Percentiles rank a stretch among this genome's conserved stretches.
phyloP scores from a whole-genome alignment of 306 rosid species.

The Cucurbita maxima region DNA sequence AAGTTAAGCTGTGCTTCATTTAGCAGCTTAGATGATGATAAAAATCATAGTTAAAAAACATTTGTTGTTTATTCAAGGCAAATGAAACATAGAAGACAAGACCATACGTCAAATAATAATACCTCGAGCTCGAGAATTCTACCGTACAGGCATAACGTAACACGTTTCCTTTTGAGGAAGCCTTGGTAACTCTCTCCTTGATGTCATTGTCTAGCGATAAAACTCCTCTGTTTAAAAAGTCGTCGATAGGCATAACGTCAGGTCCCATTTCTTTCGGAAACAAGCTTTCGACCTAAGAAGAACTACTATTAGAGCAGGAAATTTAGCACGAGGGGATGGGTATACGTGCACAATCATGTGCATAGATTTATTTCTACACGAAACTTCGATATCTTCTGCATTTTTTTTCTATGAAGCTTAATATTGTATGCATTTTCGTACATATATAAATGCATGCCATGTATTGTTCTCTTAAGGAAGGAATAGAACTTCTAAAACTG shows the following conservation, averaged over 20 bases:
- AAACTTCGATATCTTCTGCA: background rate
- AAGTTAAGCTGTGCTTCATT: background rate
- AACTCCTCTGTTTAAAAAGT: conserved; percentile 51
- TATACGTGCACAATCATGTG: background rate
- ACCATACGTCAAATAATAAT: conserved; percentile 2
- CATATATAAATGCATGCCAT: no score
- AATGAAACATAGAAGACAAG: background rate
- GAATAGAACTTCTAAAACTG: conserved; percentile 9
- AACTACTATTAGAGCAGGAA: background rate
- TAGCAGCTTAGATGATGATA: background rate
- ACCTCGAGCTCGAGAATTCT: conserved; percentile 69
- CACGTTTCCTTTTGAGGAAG: conserved; percentile 64
- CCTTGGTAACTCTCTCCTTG: conserved; percentile 69
- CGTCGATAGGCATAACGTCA: conserved; percentile 46
- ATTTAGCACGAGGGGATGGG: background rate
- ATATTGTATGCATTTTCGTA: background rate
- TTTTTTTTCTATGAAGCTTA: background rate
- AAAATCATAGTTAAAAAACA: background rate
- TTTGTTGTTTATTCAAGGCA: background rate
- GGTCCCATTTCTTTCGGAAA: conserved; percentile 84
- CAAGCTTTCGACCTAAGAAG: conserved; percentile 73
- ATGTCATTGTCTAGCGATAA: conserved; percentile 41
- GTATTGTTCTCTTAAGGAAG: background rate
- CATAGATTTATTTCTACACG: background rate
- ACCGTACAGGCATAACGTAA: conserved; percentile 75